Evolutionary conservation across 345 rosid species (phyloP).

Genomic region (Theobroma cacao): DNA sequence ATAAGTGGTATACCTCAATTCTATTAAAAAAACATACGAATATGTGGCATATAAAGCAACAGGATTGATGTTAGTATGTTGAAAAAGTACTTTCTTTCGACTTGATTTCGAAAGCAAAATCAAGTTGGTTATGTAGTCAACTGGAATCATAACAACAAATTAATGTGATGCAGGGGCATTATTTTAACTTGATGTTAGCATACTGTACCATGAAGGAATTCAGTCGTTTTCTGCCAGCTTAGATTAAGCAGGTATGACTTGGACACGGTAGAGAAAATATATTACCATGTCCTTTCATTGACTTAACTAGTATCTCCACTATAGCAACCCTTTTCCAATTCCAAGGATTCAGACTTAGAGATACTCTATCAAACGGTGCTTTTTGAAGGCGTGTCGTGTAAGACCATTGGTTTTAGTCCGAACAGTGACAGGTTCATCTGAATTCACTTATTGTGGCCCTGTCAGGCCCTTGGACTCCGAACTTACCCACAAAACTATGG

Average conservation of each 20-base stretch:
- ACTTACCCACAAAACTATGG: background rate
- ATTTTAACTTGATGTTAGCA: background rate
- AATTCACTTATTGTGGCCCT: background rate
- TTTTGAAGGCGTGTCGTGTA: background rate
- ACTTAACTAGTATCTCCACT: background rate
- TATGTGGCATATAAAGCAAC: no score
- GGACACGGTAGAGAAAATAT: background rate
- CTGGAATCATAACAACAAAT: background rate
- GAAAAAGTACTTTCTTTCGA: no score
- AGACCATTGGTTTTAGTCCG: background rate
- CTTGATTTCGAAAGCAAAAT: background rate
- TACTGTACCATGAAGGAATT: background rate
- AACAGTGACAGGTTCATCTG: background rate
- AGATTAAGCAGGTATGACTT: background rate
- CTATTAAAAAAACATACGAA: no score
- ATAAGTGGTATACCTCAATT: no score
- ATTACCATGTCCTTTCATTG: background rate
- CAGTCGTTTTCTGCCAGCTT: background rate
- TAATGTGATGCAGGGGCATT: background rate
- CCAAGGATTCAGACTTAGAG: background rate
- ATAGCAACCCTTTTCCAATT: background rate
- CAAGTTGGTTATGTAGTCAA: background rate
- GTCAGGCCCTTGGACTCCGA: background rate
- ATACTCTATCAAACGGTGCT: background rate
- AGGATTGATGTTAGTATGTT: no score